Evolutionary conservation across 2,329 filamentous ascomycete genomes (phyloP), one percentile per base, ranked within the genome.

Genomic region (Exophiala sideris): DNA sequence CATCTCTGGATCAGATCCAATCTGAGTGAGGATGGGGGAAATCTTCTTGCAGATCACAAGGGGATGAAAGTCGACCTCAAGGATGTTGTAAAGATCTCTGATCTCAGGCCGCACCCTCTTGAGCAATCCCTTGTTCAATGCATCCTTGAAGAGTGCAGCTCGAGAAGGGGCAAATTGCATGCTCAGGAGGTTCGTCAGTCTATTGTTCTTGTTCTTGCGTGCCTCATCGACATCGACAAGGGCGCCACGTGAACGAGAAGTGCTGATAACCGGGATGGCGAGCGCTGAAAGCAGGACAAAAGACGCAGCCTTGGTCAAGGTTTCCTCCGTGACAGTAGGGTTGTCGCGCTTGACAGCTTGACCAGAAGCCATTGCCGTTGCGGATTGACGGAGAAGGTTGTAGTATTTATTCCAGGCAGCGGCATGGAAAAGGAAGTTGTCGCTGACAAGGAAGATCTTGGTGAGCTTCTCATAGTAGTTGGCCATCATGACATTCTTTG

Each of bases 391-490:
- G 60, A 99, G 86, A 33, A 99, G 85, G 70, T 91, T 95, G 81
- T 96, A 97, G 79, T 96, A 97, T 66, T 92, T 84, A 65, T 91
- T 95, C 90, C 91, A 99, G 59, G 94, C 91, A 50, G 94, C 94
- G 64, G 94, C 94, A 70, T 99, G 94, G 85, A 99, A 99, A 42
- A 99, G 85, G 72, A 97, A 97, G 80, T 99, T 99, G 77, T 97
- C 94, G 73, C 92, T 95, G 63, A 97, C 94, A 60, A 99, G 84
- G 82, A 99, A 99, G 72, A 99, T 99, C 62, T 91, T 86, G 38
- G 94, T 96, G 54, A 99, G 85, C 79, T 97, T 97, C 81, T 99
- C 94, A 75, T 97, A 99, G 82, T 99, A 99, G 79, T 97, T 99
- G 76, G 94, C 94, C 94, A 99, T 99, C 94, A 99, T 97, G 70